phyloP scores from a whole-genome alignment of 768 basidiomycete genomes.

The Calocybe indica region DNA sequence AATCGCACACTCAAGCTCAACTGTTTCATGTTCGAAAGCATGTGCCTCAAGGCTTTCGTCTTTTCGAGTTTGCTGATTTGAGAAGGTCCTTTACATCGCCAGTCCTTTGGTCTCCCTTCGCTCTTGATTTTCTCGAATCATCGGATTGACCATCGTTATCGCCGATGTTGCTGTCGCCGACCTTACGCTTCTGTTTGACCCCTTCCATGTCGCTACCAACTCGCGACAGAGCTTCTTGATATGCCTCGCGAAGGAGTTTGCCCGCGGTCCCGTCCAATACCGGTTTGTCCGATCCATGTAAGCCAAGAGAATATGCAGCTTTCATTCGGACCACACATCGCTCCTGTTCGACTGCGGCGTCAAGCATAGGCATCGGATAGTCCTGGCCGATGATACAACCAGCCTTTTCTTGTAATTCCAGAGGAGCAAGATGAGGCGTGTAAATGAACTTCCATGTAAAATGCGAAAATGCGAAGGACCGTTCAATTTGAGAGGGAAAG shows the following conservation, averaged over 20 bases:
- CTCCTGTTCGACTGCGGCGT: slow-evolving; percentile 3
- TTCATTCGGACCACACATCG: slow-evolving; percentile 5
- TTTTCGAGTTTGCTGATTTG: no score
- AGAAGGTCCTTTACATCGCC: no score
- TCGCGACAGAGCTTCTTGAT: slow-evolving; percentile 1
- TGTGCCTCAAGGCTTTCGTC: no score
- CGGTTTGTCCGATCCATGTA: slow-evolving; percentile 3
- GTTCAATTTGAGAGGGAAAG: not conserved
- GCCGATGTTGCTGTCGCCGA: no score
- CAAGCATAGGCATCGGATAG: slow-evolving; percentile 5
- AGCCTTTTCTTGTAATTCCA: slow-evolving; percentile 3
- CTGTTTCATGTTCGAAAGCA: no score
- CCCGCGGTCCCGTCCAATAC: slow-evolving; percentile 7
- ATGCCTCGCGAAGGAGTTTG: not conserved
- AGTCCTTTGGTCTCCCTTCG: no score
- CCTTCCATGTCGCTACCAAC: not conserved
- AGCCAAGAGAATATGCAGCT: slow-evolving; percentile 1
- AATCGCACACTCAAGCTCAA: no score
- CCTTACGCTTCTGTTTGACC: no score
- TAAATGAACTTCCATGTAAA: slow-evolving; percentile 3
- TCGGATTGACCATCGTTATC: no score
- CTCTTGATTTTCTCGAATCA: no score
- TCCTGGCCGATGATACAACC: slow-evolving; percentile 6
- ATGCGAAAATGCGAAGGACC: not conserved
- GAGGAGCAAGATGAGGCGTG: slow-evolving; percentile 2